Evolutionary conservation across 2,329 filamentous ascomycete genomes (phyloP).

Genomic region (Exophiala calicioides): DNA sequence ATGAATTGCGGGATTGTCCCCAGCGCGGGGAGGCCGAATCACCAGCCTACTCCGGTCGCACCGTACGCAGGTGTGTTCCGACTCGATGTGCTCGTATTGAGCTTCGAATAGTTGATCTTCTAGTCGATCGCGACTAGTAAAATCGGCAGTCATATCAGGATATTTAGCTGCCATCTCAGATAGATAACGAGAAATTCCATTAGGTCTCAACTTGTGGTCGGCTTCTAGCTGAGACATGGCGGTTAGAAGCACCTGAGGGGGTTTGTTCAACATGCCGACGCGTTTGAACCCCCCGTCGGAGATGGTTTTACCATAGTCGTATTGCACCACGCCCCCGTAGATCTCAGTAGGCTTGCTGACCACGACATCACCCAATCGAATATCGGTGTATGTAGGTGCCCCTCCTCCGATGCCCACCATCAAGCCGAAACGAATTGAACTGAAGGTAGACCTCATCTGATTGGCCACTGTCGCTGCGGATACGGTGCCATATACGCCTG

Average conservation of each 20-base stretch:
- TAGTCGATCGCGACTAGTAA: background rate
- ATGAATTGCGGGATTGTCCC: constrained; percentile 23
- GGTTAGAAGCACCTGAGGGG: constrained; percentile 28
- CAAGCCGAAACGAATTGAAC: constrained; percentile 29
- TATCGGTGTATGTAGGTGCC: constrained; percentile 25
- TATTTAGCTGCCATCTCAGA: background rate
- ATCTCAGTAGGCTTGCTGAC: constrained; percentile 30
- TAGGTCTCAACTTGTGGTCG: background rate
- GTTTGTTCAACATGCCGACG: constrained; percentile 28
- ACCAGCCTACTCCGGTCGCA: constrained; percentile 1
- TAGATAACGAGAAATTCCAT: background rate
- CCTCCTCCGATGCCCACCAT: constrained; percentile 35
- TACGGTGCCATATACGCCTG: constrained; percentile 26
- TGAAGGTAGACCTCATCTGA: constrained; percentile 28
- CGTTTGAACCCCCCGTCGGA: constrained; percentile 27
- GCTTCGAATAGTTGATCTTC: background rate
- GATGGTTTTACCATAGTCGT: constrained; percentile 26
- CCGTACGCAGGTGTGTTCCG: background rate
- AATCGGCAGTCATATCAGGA: background rate
- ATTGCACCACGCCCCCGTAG: constrained; percentile 31
- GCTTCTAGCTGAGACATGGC: constrained; percentile 2
- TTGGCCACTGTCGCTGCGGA: constrained; percentile 29
- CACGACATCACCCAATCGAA: constrained; percentile 34
- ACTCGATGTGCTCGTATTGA: background rate
- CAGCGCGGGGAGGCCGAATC: constrained; percentile 5